These are phyloP conservation scores for Parafenestella ontariensis DNA, from an alignment of 2,329 filamentous ascomycete species.

Conservation along the genomic window DNA sequence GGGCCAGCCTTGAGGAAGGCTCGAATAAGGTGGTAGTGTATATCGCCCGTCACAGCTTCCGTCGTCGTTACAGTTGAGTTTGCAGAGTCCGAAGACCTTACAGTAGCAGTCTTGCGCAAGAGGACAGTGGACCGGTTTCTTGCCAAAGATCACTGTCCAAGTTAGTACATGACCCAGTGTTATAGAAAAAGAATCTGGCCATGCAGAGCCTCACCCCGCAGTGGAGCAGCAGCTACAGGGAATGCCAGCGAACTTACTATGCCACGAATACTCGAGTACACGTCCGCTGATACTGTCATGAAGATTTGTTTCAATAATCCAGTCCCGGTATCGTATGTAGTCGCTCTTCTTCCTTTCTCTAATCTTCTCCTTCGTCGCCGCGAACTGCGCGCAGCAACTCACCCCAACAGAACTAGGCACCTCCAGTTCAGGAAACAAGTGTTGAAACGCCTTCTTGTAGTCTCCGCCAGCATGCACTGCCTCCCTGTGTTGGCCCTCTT, in stretches of 20 bases:
- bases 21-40: slow-evolving; percentile 63
- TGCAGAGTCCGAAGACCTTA: slow-evolving; percentile 69
- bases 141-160: slow-evolving; percentile 46
- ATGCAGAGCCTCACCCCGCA: slow-evolving; percentile 5
- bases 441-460: slow-evolving; percentile 58
- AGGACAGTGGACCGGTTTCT: slow-evolving; percentile 64
- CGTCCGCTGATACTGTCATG: slow-evolving; percentile 59
- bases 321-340: slow-evolving; percentile 57
- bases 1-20: slow-evolving; percentile 69
- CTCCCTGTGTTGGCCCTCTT: slow-evolving; percentile 50
- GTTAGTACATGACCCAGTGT: slow-evolving; percentile 24
- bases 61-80: slow-evolving; percentile 51
- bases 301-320: slow-evolving; percentile 57
- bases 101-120: slow-evolving; percentile 69
- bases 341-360: slow-evolving; percentile 55
- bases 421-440: slow-evolving; percentile 53
- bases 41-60: slow-evolving; percentile 65
- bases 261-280: slow-evolving; percentile 67
- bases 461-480: slow-evolving; percentile 58
- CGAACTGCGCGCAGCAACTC: slow-evolving; percentile 64
- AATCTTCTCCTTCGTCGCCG: slow-evolving; percentile 57
- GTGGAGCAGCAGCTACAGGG: not conserved
- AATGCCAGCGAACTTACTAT: slow-evolving; percentile 53
- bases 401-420: slow-evolving; percentile 57
- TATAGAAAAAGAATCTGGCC: not conserved